Percentiles rank a stretch among this genome's conserved stretches.
Evolutionary conservation across 306 rosid genomes (phyloP).

Genomic region (Cajanus cajan): DNA sequence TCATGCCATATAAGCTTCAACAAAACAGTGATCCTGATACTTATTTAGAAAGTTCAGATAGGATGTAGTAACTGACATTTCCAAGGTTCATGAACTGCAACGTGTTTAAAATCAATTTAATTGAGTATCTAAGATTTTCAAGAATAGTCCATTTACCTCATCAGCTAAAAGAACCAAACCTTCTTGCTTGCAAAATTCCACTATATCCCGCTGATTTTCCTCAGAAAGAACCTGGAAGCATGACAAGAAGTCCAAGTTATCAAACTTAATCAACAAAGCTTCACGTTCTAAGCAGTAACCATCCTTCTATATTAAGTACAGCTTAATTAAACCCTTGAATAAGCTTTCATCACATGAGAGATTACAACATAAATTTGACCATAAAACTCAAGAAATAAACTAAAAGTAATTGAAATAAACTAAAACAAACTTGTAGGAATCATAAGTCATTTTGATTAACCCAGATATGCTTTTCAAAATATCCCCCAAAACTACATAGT

Average conservation of each 20-base stretch:
- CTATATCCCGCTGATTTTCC: constrained; percentile 72
- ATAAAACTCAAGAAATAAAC: background rate
- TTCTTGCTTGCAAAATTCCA: constrained; percentile 84
- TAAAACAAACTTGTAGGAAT: background rate
- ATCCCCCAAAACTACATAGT: background rate
- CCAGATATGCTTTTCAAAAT: background rate
- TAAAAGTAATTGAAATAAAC: background rate
- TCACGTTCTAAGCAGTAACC: background rate
- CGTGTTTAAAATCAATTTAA: background rate
- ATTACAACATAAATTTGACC: background rate
- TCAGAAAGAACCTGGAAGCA: constrained; percentile 44
- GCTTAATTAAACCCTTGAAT: background rate
- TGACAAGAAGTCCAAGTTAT: constrained; percentile 7
- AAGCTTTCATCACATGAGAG: background rate
- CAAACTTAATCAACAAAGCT: constrained; percentile 2
- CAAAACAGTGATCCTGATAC: background rate
- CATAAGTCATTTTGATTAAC: background rate
- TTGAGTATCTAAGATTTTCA: background rate
- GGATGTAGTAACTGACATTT: background rate
- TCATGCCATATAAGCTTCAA: background rate
- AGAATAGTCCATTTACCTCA: constrained; percentile 57
- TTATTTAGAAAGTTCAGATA: background rate
- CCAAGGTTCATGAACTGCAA: background rate
- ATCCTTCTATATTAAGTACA: background rate
- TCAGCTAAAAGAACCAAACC: constrained; percentile 94